Conservation (phyloP, 768 basidiomycete species). For the Leucocoprinus sp. region DNA sequence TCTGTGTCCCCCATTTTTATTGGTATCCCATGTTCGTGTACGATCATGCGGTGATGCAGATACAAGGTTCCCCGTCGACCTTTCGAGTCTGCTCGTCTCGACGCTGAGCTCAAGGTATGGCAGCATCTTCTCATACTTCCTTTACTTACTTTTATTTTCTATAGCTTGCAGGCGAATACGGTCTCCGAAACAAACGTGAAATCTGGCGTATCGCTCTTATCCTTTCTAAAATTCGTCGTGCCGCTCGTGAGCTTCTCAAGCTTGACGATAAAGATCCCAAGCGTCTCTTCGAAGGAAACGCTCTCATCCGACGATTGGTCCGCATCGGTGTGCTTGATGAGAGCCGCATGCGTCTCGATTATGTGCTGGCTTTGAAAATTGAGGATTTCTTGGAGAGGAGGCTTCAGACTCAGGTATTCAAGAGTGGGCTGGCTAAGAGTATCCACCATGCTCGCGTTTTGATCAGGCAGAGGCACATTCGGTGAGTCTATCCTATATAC, state of each 20-base stretch:
- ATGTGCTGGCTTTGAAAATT: slow-evolving; percentile 98
- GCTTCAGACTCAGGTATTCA: slow-evolving; percentile 99
- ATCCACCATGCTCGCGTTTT: slow-evolving; percentile 98
- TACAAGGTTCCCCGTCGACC: slow-evolving; percentile 99
- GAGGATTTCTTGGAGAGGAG: slow-evolving; percentile 99
- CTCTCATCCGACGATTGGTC: slow-evolving; percentile 90
- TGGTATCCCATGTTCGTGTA: slow-evolving; percentile 2
- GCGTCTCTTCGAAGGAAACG: slow-evolving; percentile 99
- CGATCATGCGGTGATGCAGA: slow-evolving; percentile 35
- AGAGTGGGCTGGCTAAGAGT: slow-evolving; percentile 93
- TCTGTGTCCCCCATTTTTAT: slow-evolving; percentile 52
- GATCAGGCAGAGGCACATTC: slow-evolving; percentile 98
- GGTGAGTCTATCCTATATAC: slow-evolving; percentile 41
- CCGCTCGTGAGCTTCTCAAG: slow-evolving; percentile 99
- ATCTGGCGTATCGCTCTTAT: slow-evolving; percentile 99
- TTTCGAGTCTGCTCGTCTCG: slow-evolving; percentile 96
- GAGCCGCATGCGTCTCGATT: slow-evolving; percentile 98
- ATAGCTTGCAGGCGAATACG: slow-evolving; percentile 99
- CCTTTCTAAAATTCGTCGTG: slow-evolving; percentile 99
- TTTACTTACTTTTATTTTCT: not conserved
- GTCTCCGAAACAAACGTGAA: slow-evolving; percentile 99
- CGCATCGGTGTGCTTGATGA: slow-evolving; percentile 99
- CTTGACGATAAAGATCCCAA: slow-evolving; percentile 99
- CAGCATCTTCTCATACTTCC: not conserved
- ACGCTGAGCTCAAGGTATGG: slow-evolving; percentile 94